These are phyloP conservation scores for Crepidotus variabilis DNA, from an alignment of 768 basidiomycete species.

Conservation along the genomic window DNA sequence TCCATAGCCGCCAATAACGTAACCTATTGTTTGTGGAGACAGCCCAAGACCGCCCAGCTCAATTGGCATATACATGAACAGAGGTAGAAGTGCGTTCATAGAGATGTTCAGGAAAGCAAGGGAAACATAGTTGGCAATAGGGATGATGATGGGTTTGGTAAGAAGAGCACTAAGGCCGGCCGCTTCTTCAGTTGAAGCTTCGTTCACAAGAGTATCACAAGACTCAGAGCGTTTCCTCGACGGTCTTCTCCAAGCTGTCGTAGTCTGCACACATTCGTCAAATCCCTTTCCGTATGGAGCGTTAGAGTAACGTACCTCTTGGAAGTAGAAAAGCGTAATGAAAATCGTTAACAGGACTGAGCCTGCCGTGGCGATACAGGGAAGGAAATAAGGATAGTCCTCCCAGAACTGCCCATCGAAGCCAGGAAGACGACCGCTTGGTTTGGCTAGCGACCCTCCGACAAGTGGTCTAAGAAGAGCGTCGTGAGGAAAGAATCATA, in stretches of 20 bases:
- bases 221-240: too few species aligned
- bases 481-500: conserved; percentile 6
- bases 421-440: conserved; percentile 62
- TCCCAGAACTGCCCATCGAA: conserved; percentile 59
- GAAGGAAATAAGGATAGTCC: conserved; percentile 73
- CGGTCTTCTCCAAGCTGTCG: conserved; percentile 20
- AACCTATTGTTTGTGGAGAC: conserved; percentile 58
- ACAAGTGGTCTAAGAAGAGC: conserved; percentile 49
- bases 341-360: conserved; percentile 31
- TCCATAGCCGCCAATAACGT: conserved; percentile 43
- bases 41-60: conserved; percentile 67
- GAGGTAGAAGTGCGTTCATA: conserved; percentile 51
- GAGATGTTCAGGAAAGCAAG: conserved; percentile 63
- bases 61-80: conserved; percentile 68
- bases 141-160: conserved; percentile 56
- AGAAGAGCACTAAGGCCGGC: conserved; percentile 34
- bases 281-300: not conserved
- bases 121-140: conserved; percentile 64
- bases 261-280: not conserved
- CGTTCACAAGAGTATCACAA: conserved; percentile 15
- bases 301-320: conserved; percentile 34
- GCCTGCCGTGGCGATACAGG: conserved; percentile 43
- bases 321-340: conserved; percentile 32
- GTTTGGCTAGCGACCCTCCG: conserved; percentile 63
- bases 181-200: conserved; percentile 5